Base-by-base conservation (phyloP, 768 basidiomycete species). In the Lactifluus subvellereus region DNA sequence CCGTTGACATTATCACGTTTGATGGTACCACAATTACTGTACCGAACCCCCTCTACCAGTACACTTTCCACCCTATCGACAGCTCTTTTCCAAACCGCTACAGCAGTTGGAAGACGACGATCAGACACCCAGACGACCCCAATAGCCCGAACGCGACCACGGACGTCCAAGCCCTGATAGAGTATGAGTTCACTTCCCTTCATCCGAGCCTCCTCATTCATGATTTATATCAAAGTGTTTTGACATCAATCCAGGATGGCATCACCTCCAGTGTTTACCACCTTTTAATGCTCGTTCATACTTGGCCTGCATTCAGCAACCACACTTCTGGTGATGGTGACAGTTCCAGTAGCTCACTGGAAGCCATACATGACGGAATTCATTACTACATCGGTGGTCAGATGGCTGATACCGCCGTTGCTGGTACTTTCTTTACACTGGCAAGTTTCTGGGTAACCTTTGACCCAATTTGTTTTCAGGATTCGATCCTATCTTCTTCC, bases 401-500 rank as follows among this genome's bases (percentile, higher is more conserved):
- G 16, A 64, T 62, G 57, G 8, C 22, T 20, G 52, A 56, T 27
- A 52, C 59, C 4, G 40, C 62, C 16, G 71, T 78, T 27, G 78
- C 78, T 30, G 77, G 77, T 4, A 35, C 78, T 81, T 10, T 79
- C 32, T 81, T 82, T 80, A 60, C 69, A 18, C 14, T 13, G 3
- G 35, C 3, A 6, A 7, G 5, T 30, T 48, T 11, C 20, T 6
- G 32, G 6, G 40, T 8, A 22, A 20, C 47, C 22, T 3, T 14
- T 56, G 30, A 56, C 53, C 5, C 8, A 6, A n/a, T 38, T 73
- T n/a, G n/a, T 35, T 30, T 40, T 14, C 59, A 79, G 81, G 74
- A 0, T 80, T 82, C 62, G 82, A 83, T 67, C 81, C 81, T 0
- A 77, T 82, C 65, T 82, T 84, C 73, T 82, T 74, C 70, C 68